A percentile compares a stretch with the other conserved stretches of the same genome.
Evolutionary conservation across 257 asterid genomes (phyloP).

Genomic region (Solanum microdontum): DNA sequence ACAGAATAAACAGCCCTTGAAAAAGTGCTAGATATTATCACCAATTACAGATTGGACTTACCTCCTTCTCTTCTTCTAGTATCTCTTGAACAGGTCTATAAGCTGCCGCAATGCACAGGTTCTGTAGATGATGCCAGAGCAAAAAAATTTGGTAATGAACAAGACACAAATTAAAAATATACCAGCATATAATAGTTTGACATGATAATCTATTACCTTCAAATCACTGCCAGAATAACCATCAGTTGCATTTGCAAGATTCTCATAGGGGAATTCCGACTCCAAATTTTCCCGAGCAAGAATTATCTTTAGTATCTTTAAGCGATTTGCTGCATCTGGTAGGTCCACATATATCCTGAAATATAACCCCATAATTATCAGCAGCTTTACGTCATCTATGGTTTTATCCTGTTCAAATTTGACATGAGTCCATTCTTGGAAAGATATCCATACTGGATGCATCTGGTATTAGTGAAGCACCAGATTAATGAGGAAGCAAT

Average conservation of each 20-base stretch:
- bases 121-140: conserved; percentile 34
- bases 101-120: conserved; percentile 91
- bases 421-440: neutral
- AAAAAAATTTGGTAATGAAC: neutral
- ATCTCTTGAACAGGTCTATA: conserved; percentile 93
- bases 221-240: conserved; percentile 99
- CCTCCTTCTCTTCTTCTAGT: conserved; percentile 67
- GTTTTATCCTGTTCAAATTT: neutral
- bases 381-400: conserved; percentile 1
- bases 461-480: neutral
- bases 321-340: conserved; percentile 91
- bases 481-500: neutral
- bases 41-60: conserved; percentile 3
- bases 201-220: conserved; percentile 45
- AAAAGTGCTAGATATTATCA: neutral
- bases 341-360: conserved; percentile 85
- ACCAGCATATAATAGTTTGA: neutral
- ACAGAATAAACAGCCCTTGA: neutral
- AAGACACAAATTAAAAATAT: neutral
- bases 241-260: conserved; percentile 89
- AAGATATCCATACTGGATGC: neutral
- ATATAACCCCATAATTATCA: conserved; percentile 7
- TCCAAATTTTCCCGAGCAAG: conserved; percentile 73
- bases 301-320: conserved; percentile 73
- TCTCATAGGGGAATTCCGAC: conserved; percentile 50